Evolutionary conservation across 2,329 filamentous ascomycete genomes (phyloP), one percentile per base, ranked within the genome.

Genomic region (Onygenales sp.): DNA sequence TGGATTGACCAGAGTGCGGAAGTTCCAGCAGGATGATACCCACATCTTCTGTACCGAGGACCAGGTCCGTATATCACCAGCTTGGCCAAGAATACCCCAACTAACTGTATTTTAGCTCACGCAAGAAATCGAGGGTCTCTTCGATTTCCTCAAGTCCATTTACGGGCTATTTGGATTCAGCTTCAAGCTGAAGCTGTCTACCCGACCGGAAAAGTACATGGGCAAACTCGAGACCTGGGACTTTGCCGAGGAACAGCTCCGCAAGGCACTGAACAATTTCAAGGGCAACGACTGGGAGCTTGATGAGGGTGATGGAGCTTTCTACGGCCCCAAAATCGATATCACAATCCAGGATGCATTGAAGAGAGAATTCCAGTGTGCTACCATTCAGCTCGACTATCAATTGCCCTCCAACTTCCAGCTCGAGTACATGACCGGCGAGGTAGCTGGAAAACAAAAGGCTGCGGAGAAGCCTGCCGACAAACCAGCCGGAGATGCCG

Each of bases 271-370:
- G 48, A 81, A 93, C 59, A 79, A 84, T 58, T 97, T 96, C 70
- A 79, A 82, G 54, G 73, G 85, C 56, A 79, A 83, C 36, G 77
- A 83, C 58, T 98, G 93, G 93, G 86, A 89, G 69, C 77, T 95
- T 50, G 95, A 97, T 72, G 86, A 89, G 56, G 93, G 92, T 54
- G 93, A 98, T 63, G 93, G 93, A 66, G 93, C 93, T 51, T 98
- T 97, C 75, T 98, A 98, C 70, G 93, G 93, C 1, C 93, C 93
- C 50, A 98, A 98, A 81, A 95, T 97, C 63, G 93, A 98, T 64
- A 93, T 98, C 66, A 94, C 89, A 57, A 91, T 98, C 65, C 85
- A 84, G 50, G 92, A 96, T 71, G 89, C 89, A 45, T 77, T 96
- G 60, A 83, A 84, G 71, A 82, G 91, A 68, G 88, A 91, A 56